Evolutionary conservation across 345 rosid species (phyloP), one percentile per base, ranked within the genome.

Genomic region (Eucalyptus decipiens): DNA sequence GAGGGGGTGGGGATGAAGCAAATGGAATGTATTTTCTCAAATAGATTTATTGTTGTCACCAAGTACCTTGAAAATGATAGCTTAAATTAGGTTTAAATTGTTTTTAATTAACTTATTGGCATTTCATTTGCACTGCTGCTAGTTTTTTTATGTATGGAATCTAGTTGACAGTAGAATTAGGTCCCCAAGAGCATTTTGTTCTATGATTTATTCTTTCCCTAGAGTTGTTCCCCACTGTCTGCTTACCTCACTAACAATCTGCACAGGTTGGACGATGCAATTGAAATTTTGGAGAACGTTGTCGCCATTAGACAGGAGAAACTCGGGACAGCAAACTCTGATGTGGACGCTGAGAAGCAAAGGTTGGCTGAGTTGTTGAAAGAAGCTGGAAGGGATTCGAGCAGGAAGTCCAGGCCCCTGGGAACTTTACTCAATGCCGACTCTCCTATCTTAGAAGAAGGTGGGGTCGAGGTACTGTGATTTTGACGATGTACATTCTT

Each of bases 301-400:
- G 91, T 93, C 18, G 83, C 52, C 40, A 42, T 93, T 60, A 91
- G 93, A 89, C 91, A 93, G 87, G 92, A 93, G 88, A 92, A 91
- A 89, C 92, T 91, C 40, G 94, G 92, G 87, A 92, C 91, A 6
- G 94, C 92, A 47, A 88, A 93, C 89, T 93, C 93, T 37, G 92
- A 93, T 56, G 91, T 92, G 69, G 88, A 86, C 16, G 92, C 91
- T 26, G 94, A 93, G 91, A 93, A 90, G 91, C 72, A 72, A 65
- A 90, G 93, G 89, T 81, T 93, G 88, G 92, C 91, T 34, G 92
- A 92, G 91, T 89, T 93, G 49, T 88, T 93, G 92, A 93, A 93
- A 60, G 93, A 91, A 86, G 92, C 92, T 8, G 93, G 93, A 49
- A 87, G 93, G 88, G 89, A 90, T 40, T 86, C 91, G 88, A 91